Conservation (phyloP, 345 rosid species). For the Gossypium raimondii region DNA sequence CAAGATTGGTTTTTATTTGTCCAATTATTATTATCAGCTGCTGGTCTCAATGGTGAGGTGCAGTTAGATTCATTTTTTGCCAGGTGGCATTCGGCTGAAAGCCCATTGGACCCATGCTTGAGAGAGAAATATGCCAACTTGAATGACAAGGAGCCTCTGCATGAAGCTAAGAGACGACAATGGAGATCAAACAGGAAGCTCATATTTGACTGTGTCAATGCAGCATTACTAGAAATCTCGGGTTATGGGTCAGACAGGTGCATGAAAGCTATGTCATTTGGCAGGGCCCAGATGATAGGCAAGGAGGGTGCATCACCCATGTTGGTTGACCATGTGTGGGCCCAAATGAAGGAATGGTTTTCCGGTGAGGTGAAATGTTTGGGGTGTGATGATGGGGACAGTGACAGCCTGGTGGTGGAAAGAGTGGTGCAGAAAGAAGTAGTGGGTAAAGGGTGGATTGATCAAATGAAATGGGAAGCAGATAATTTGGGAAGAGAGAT, state of each 20-base stretch:
- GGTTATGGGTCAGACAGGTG: constrained; percentile 30
- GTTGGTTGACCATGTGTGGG: constrained; percentile 65
- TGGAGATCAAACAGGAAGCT: constrained; percentile 61
- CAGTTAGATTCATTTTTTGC: constrained; percentile 33
- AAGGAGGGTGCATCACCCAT: constrained; percentile 21
- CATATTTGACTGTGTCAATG: constrained; percentile 67
- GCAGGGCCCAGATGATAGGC: constrained; percentile 15
- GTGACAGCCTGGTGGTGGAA: constrained; percentile 60
- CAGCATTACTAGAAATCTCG: constrained; percentile 47
- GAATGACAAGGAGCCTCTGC: constrained; percentile 46
- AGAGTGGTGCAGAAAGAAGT: constrained; percentile 65
- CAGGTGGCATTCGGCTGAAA: constrained; percentile 70
- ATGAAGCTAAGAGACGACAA: constrained; percentile 71
- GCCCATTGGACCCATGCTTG: constrained; percentile 72
- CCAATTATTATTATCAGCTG: constrained; percentile 44
- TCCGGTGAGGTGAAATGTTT: constrained; percentile 27
- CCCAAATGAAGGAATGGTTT: constrained; percentile 62
- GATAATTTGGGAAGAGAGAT: constrained; percentile 53
- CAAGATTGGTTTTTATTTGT: constrained; percentile 60
- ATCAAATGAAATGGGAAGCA: constrained; percentile 45
- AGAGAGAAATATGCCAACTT: constrained; percentile 45
- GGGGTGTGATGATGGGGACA: constrained; percentile 44
- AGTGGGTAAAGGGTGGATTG: constrained; percentile 64
- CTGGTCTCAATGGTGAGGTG: constrained; percentile 47
- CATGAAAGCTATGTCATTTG: constrained; percentile 25